Evolutionary conservation across 169 alveolate species (phyloP), one percentile per base, ranked within the genome.

Genomic region (Cryptosporidium xiaoi): DNA sequence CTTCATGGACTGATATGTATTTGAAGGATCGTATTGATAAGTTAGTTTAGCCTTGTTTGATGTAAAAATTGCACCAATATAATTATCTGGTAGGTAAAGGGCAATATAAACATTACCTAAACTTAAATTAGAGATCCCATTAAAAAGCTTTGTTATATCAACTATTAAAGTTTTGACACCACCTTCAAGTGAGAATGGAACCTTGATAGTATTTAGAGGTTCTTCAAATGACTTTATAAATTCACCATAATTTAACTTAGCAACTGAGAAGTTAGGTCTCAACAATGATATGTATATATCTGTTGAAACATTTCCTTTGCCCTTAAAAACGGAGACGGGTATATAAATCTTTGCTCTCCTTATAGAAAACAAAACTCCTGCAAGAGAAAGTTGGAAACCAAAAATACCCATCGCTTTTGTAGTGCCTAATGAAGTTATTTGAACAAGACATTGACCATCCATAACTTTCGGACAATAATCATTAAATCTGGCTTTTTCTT

Each of bases 391-490:
- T 29, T 77, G 85, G 34, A 77, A 77, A 10, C 85, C 85, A 60
- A 58, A 77, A 40, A 77, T 77, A 15, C 85, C 71, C 12, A 77
- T 48, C n/a, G 85, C 85, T 34, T 40, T 77, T 18, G 85, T 77
- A 29, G 85, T 27, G 5, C 33, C 50, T 24, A 77, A 65, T 34
- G 85, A 77, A 2, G 85, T 77, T 7, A 60, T 77, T 58, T 77
- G 85, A 15, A 77, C 85, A 4, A 60, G 62, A 58, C 85, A 77
- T 27, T 77, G 85, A 18, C 85, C 85, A 44, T 69, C 71, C n/a
- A 77, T n/a, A 5, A 48, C 62, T 46, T 60, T 60, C 7, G 85
- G 85, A 40, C 85, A 77, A 36, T 77, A 48, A 24, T 56, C 71
- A 56, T 56, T 60, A 44, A 77, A 60, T 48, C 85, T 24, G 6